Base-by-base conservation (phyloP, 129 eudicot species). In the Oenanthe sinensis region DNA sequence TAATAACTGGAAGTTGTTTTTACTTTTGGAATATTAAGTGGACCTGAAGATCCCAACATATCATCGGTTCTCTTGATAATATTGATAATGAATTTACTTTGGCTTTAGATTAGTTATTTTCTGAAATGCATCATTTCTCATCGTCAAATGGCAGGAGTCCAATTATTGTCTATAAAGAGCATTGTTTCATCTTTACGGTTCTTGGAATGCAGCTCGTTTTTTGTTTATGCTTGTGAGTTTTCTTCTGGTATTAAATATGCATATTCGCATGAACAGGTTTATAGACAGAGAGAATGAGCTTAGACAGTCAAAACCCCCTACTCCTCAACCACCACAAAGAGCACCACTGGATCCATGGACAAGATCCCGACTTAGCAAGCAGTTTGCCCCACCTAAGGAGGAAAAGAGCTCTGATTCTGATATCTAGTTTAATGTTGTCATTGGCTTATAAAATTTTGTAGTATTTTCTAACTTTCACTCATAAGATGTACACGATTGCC, bases 251-350 rank as follows among this genome's bases (percentile, higher is more conserved):
- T 55, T 55, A 52, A 58, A 77, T 40, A 26, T 28, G 43, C 39
- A 16, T 62, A 58, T 74, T 26, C 73, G 60, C 9, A 30, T 7
- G 4, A 45, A 71, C 90, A 95, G 98, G 91, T 91, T 95, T 85
- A 85, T 95, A 81, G 98, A 95, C 70, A 90, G 98, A 82, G 97
- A 95, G 75, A 90, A 95, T n/a, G 98, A 95, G 85, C 96, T 95
- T 45, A 90, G 98, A 84, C 98, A 95, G 84, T 85, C 96, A 39
- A 91, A 91, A 84, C 97, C 96, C 22, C 87, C 97, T 1, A 80
- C 79, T 47, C 94, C 98, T 12, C 97, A 85, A 82, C 98, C 96
- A 50, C 88, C 92, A 28, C 97, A 87, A 46, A 77, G 94, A 83
- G 81, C 89, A 48, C 83, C 97, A 1, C 72, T 95, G 92, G 98